Evolutionary conservation across 495 filamentous ascomycete species (phyloP), one percentile per base, ranked within the genome.

Genomic region (Endocarpon pusillum): DNA sequence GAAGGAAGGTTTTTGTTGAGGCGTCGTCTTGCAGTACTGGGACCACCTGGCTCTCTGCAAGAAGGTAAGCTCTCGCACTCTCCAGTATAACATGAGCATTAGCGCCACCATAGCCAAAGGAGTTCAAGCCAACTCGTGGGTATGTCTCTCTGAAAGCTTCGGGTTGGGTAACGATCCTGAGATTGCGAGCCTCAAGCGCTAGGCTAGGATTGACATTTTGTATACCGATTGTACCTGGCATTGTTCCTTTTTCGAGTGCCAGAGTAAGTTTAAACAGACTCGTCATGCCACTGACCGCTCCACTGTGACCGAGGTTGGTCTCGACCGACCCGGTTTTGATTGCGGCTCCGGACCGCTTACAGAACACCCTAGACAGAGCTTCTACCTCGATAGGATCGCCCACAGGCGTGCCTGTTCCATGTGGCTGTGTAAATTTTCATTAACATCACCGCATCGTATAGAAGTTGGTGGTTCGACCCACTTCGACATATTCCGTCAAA

Each of bases 351-450:
- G 21, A 17, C 1, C 1, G 29, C 4, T 42, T 34, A 26, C 18
- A 27, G 17, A 64, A 40, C 5, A 54, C 55, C 26, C 43, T 47
- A 11, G 52, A 47, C 11, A 66, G 48, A 18, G 57, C 62, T 15
- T 36, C 45, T 4, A 57, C 53, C 34, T 67, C 64, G 31, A 66
- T 57, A 3, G 60, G 57, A 35, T 66, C 62, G 2, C 59, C 64
- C 16, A 41, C 42, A 5, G 11, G 16, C 8, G 41, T 43, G 4
- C 41, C 41, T 1, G 41, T 38, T 3, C 41, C 41, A 25, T 43
- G 41, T 11, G 20, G 0, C 35, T n/a, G n/a, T n/a, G n/a, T n/a
- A n/a, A n/a, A n/a, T n/a, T n/a, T n/a, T n/a, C n/a, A n/a, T n/a
- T n/a, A n/a, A n/a, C n/a, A n/a, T n/a, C n/a, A n/a, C n/a, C n/a